Evolutionary conservation across 352 stramenopile genomes (phyloP), one percentile per base, ranked within the genome.

Genomic region (Phytopythium sindhum): DNA sequence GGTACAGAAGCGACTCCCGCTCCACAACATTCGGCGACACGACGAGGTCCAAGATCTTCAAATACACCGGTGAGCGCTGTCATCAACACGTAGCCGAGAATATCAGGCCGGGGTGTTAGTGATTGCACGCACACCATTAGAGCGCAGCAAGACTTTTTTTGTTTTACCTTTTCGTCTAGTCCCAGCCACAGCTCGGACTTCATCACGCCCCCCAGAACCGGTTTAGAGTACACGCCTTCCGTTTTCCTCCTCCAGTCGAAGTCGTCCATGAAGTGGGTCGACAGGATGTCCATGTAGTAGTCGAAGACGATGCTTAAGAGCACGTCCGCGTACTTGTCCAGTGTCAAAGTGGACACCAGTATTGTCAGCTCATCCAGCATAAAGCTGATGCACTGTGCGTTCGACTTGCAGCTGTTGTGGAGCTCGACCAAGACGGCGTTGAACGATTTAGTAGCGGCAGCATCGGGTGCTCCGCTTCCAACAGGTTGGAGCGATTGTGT

Each of bases 31-130:
- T 73, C 1, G 69, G 65, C 2, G 78, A 87, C 17, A 69, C 61
- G 1, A 78, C 68, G 26, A 89, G 75, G 55, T 84, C 75, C 44
- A 87, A 42, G 8, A 89, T 65, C 52, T 75, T 75, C 17, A 89
- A 44, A 23, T 86, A 86, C 7, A 87, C 70, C 0, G 57, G 69
- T 4, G 68, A 81, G 4, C 61, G 23, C 72, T 80, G 29, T 19
- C 37, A 7, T 47, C 21, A 29, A 0, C 47, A 53, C 47, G 15
- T 17, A 41, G 8, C 35, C 10, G 2, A 28, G 5, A 24, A 29
- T 12, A 47, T 57, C 14, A 48, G 4, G 26, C 15, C 24, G 14
- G n/a, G 14, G 24, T 17, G 39, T 53, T 4, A 53, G 47, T 33
- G 47, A 33, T 11, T 23, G 47, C 5, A n/a, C 23, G n/a, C n/a